A percentile compares a stretch with the other conserved stretches of the same genome.
Evolutionary conservation across 257 asterid species (phyloP).

Genomic region (Avicennia marina): DNA sequence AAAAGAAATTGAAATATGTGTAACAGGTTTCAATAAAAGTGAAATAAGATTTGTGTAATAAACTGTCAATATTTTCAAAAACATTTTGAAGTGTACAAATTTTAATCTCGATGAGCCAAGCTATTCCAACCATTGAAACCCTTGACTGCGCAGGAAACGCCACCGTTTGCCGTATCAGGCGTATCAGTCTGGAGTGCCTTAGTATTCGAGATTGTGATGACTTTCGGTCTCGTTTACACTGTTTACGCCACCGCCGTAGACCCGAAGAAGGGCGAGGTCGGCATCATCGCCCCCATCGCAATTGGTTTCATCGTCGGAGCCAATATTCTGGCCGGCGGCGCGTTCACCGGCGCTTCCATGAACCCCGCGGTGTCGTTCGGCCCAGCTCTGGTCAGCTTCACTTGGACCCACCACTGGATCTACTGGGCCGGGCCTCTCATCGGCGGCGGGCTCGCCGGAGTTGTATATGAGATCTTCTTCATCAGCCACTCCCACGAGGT

Average conservation of each 20-base stretch:
- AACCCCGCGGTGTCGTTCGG: slow-evolving; percentile 48
- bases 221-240: slow-evolving; percentile 42
- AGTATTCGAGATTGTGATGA: slow-evolving; percentile 38
- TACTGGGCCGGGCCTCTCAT: slow-evolving; percentile 41
- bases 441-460: slow-evolving; percentile 23
- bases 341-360: slow-evolving; percentile 44
- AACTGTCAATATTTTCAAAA: no score
- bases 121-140: no score
- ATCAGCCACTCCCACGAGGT: background rate
- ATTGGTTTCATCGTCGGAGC: slow-evolving; percentile 46
- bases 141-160: background rate
- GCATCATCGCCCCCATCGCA: slow-evolving; percentile 40
- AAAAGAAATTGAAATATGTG: no score
- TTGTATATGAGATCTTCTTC: slow-evolving; percentile 10
- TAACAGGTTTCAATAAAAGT: no score
- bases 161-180: slow-evolving; percentile 18
- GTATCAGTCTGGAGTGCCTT: slow-evolving; percentile 30
- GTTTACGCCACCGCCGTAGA: slow-evolving; percentile 46
- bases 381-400: slow-evolving; percentile 40
- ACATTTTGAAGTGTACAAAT: no score
- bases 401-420: slow-evolving; percentile 40
- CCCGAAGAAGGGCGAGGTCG: slow-evolving; percentile 37
- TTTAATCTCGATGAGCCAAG: no score
- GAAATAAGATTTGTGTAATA: no score
- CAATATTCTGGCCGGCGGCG: slow-evolving; percentile 40